Base-by-base conservation (phyloP, 2,329 filamentous ascomycete genomes). In the Alternaria postmessia region DNA sequence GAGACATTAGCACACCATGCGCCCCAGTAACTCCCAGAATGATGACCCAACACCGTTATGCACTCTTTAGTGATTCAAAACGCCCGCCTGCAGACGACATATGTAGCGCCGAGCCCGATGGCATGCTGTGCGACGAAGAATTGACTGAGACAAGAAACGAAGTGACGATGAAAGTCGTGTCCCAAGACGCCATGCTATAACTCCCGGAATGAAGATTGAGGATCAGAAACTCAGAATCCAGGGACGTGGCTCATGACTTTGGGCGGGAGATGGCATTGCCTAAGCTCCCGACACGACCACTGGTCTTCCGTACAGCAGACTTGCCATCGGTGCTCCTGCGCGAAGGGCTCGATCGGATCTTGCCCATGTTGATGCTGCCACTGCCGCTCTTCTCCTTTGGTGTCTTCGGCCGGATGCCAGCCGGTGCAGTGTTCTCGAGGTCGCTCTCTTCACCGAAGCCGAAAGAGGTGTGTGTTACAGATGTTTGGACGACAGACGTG, bases 401-500 rank as follows among this genome's bases (percentile, higher is more conserved):
- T 3, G 82, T 84, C 75, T 82, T 83, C 8, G 79, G 80, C 46
- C 77, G 74, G 38, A 75, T 67, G 38, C 68, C 72, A 9, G 61
- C 54, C 18, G 78, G 72, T 30, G 72, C 75, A 12, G 69, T 74
- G 61, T 84, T 84, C 72, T 84, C 82, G 16, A 75, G 71, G 54
- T 84, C 83, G 62, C 81, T 83, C 59, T 83, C 82, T 16, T 79
- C 80, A 44, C 70, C 72, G 16, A 69, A 68, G 8, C 67, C 69
- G 61, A 75, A 79, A 5, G 76, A 66, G 64, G 71, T 76, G 18
- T 74, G 74, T 3, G 71, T 77, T n/a, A 72, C 69, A 11, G 72
- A 75, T 1, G 75, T 79, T 26, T 75, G 69, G n/a, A 72, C 73
- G 11, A 81, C 88, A 3, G 90, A 89, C 0, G 90, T 91, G 12